phyloP scores from a whole-genome alignment of 345 rosid genomes.

The Conringia planisiliqua region DNA sequence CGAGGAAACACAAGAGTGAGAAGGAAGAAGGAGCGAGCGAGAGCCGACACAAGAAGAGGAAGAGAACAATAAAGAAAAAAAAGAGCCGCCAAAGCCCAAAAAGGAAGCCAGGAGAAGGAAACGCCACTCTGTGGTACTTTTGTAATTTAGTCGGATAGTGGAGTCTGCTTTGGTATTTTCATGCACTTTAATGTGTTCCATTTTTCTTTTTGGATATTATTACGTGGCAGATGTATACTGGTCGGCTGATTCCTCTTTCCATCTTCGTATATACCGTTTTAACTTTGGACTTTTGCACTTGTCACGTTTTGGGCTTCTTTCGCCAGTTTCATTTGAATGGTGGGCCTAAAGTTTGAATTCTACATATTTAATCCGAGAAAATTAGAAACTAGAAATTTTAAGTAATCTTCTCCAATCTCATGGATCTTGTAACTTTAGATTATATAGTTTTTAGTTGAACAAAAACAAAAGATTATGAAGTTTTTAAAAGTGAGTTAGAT shows the following conservation, averaged over 20 bases:
- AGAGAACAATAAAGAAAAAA: background rate
- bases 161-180: background rate
- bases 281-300: background rate
- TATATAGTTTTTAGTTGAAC: no score
- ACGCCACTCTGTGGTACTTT: conserved; percentile 3
- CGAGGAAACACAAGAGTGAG: background rate
- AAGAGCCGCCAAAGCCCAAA: conserved; percentile 4
- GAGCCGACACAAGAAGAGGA: background rate
- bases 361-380: background rate
- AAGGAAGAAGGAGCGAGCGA: background rate
- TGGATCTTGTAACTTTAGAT: no score
- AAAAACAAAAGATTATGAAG: no score
- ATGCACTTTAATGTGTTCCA: background rate
- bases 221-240: background rate
- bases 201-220: background rate
- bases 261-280: background rate
- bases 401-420: no score
- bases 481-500: no score
- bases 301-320: background rate
- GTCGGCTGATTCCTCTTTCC: background rate
- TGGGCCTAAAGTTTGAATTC: background rate
- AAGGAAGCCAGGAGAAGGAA: background rate
- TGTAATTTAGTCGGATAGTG: conserved; percentile 1
- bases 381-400: no score
- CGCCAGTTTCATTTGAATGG: background rate